Base-by-base conservation (phyloP, 2,329 filamentous ascomycete species). In the Aspergillus brasiliensis region DNA sequence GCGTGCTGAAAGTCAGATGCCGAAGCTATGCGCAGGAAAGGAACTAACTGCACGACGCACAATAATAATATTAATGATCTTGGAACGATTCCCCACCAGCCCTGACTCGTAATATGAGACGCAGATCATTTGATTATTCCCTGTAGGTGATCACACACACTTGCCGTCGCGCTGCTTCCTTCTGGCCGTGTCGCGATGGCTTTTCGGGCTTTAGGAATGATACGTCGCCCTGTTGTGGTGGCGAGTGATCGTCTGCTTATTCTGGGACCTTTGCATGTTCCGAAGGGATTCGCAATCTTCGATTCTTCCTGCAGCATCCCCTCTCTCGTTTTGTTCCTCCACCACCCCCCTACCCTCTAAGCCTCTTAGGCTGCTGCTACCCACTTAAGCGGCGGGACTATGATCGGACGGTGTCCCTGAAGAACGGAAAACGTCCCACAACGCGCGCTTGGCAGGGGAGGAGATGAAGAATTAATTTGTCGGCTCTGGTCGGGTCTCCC, bases 361-460 rank as follows among this genome's bases (percentile, higher is more conserved):
- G 11, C 25, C 40, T 38, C 37, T 46, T 46, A 44, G 40, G 27
- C 42, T 17, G n/a, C 25, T 15, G 21, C 44, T 28, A 27, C 59
- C 63, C 63, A 66, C 63, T 65, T 64, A 48, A 55, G 49, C 28
- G 31, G 54, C 60, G 60, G 60, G 42, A 64, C 63, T 62, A 63
- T 59, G 60, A 65, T 65, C 62, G 52, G 53, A 62, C 63, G 65
- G 63, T 60, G 62, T 65, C 57, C 60, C 60, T 65, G 57, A 66
- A 54, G 57, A 65, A 62, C 60, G 61, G 60, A 67, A 65, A 60
- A 54, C 53, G 67, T 67, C 63, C 67, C 65, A 68, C 67, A 67
- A 62, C 58, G 63, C 61, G 66, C 55, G 64, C 64, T 67, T 65
- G 63, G 62, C 64, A 67, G 65, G 64, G 62, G 65, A 64, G 48